Evolutionary conservation across 441 rosid species (phyloP).

Genomic region (Adansonia gregorii): DNA sequence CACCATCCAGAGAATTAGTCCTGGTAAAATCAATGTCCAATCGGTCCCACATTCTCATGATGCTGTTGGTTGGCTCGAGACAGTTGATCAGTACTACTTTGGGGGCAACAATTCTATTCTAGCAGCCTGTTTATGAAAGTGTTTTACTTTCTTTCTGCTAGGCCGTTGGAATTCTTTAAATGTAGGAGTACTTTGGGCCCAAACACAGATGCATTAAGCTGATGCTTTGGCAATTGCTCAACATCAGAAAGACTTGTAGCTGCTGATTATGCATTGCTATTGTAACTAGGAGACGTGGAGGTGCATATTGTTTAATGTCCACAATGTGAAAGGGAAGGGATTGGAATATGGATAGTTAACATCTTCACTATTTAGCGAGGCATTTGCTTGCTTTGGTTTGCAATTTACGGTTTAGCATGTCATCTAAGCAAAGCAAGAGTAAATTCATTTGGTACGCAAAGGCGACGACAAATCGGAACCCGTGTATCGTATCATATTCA

Average conservation of each 20-base stretch:
- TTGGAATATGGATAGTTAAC: too few relatives aligned
- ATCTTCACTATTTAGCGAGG: too few relatives aligned
- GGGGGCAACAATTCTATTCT: conserved; percentile 77
- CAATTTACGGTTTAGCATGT: too few relatives aligned
- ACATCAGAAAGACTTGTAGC: conserved; percentile 57
- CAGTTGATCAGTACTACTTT: conserved; percentile 75
- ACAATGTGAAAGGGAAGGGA: neutral
- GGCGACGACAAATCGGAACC: too few relatives aligned
- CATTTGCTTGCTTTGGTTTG: too few relatives aligned
- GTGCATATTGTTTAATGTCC: conserved; percentile 37
- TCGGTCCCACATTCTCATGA: conserved; percentile 79
- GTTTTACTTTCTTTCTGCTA: conserved; percentile 39
- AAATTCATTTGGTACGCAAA: too few relatives aligned
- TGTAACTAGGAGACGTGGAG: conserved; percentile 63
- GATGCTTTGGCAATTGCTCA: conserved; percentile 78
- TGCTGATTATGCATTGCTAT: conserved; percentile 71
- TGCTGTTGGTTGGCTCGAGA: conserved; percentile 79
- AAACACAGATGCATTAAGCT: conserved; percentile 51
- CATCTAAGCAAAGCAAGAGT: too few relatives aligned
- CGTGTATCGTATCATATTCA: too few relatives aligned
- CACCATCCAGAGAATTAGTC: conserved; percentile 48
- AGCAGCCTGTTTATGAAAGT: conserved; percentile 22
- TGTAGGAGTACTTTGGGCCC: conserved; percentile 57
- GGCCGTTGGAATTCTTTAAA: conserved; percentile 64
- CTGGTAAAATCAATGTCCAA: conserved; percentile 69